Percentiles rank a stretch among this genome's conserved stretches.
Conservation (phyloP, 2,329 filamentous ascomycete genomes). For the Fusarium anguioides region DNA sequence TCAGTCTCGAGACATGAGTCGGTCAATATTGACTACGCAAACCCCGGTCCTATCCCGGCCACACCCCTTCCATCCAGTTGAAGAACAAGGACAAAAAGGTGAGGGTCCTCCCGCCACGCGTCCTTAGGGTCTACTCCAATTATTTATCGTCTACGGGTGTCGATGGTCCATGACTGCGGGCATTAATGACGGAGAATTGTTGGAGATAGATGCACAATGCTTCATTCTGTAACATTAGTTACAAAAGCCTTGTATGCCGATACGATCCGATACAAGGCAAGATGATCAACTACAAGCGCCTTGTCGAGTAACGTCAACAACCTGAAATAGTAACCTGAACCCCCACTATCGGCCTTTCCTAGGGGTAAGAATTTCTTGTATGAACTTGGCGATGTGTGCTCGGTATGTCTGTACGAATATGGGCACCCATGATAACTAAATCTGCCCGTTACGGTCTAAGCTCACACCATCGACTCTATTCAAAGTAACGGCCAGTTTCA, state of each 20-base stretch:
- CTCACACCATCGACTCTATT: constrained; percentile 29
- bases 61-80: constrained; percentile 21
- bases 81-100: constrained; percentile 11
- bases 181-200: constrained; percentile 18
- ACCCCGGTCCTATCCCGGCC: constrained; percentile 12
- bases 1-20: constrained; percentile 2
- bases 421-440: too few relatives aligned
- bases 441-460: constrained; percentile 25
- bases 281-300: not conserved
- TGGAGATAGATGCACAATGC: constrained; percentile 16
- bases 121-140: constrained; percentile 32
- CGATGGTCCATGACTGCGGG: constrained; percentile 13
- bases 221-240: constrained; percentile 27
- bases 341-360: constrained; percentile 23
- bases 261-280: constrained; percentile 5
- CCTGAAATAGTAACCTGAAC: constrained; percentile 11
- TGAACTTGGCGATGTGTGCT: too few relatives aligned
- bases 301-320: not conserved
- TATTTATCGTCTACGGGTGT: constrained; percentile 9
- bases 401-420: too few relatives aligned
- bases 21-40: constrained; percentile 18
- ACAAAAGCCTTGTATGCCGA: constrained; percentile 15
- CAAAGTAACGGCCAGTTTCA: constrained; percentile 24
- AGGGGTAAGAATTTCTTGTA: not conserved
- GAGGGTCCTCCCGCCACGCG: constrained; percentile 43